These are phyloP conservation scores for Pachysandra terminalis DNA, from an alignment of 164 flowering plant genomes.

Conservation along the genomic window DNA sequence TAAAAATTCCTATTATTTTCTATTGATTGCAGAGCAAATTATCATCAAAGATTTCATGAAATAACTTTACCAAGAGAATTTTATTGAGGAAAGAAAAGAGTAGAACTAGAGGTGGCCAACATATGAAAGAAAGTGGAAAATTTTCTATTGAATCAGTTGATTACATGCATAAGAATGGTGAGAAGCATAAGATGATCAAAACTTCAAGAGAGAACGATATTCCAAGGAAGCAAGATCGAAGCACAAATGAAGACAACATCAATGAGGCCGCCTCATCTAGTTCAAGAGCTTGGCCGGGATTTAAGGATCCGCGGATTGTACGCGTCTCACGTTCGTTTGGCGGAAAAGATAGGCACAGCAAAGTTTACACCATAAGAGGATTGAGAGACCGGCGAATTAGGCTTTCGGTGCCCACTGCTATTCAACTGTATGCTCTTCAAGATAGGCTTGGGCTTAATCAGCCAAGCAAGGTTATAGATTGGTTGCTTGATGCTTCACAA, in stretches of 20 bases:
- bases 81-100: not conserved
- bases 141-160: slow-evolving; percentile 3
- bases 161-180: slow-evolving; percentile 19
- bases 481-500: slow-evolving; percentile 73
- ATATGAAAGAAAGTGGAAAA: not conserved
- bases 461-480: slow-evolving; percentile 86
- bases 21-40: not conserved
- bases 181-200: slow-evolving; percentile 37
- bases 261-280: slow-evolving; percentile 35
- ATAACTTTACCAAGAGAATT: not conserved
- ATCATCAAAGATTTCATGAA: slow-evolving; percentile 4
- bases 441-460: slow-evolving; percentile 77
- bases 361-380: slow-evolving; percentile 80
- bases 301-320: slow-evolving; percentile 70
- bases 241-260: slow-evolving; percentile 19
- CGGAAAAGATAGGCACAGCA: slow-evolving; percentile 89
- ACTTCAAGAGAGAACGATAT: slow-evolving; percentile 33
- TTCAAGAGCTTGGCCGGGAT: slow-evolving; percentile 52
- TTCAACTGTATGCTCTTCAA: slow-evolving; percentile 87
- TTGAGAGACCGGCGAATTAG: slow-evolving; percentile 80
- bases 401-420: slow-evolving; percentile 81
- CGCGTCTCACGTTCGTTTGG: slow-evolving; percentile 76
- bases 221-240: slow-evolving; percentile 32
- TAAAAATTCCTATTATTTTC: not conserved
- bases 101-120: not conserved